A percentile compares a stretch with the other conserved stretches of the same genome.
phyloP scores from a whole-genome alignment of 129 eudicot genomes.

The Pittosporum tobira region DNA sequence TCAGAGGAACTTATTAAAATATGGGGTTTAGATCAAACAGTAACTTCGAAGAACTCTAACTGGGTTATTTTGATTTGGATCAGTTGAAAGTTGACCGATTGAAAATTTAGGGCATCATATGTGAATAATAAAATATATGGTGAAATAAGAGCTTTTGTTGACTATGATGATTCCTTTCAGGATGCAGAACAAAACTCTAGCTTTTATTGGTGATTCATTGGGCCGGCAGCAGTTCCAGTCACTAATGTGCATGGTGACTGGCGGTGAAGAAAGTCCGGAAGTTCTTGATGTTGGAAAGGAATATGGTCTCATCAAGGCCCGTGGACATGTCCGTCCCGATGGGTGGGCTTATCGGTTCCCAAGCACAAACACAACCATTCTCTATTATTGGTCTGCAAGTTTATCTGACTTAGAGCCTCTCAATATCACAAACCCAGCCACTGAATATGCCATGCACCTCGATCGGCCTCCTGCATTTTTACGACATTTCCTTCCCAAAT shows the following conservation, averaged over 20 bases:
- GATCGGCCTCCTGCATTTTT: slow-evolving; percentile 79
- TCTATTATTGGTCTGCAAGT: slow-evolving; percentile 84
- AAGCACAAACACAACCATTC: slow-evolving; percentile 63
- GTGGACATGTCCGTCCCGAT: slow-evolving; percentile 58
- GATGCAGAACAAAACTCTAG: slow-evolving; percentile 76
- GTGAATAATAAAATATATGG: too few species aligned
- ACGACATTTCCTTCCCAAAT: slow-evolving; percentile 35
- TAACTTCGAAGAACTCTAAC: too few species aligned
- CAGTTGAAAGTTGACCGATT: too few species aligned
- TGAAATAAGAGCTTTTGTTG: too few species aligned
- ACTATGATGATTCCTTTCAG: slow-evolving; percentile 24
- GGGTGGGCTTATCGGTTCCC: slow-evolving; percentile 88
- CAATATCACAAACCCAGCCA: slow-evolving; percentile 22
- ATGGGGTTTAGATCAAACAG: too few species aligned
- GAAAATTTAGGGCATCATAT: too few species aligned
- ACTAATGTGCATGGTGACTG: slow-evolving; percentile 77
- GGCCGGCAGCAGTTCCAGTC: slow-evolving; percentile 92
- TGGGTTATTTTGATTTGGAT: too few species aligned
- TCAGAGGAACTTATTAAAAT: background rate
- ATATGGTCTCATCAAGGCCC: slow-evolving; percentile 56
- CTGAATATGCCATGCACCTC: slow-evolving; percentile 70
- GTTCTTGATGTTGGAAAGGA: slow-evolving; percentile 67
- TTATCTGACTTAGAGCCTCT: slow-evolving; percentile 59
- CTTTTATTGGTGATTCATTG: slow-evolving; percentile 77
- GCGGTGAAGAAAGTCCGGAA: slow-evolving; percentile 52